Conservation (phyloP, 495 filamentous ascomycete species). For the Neurospora tetrasperma region DNA sequence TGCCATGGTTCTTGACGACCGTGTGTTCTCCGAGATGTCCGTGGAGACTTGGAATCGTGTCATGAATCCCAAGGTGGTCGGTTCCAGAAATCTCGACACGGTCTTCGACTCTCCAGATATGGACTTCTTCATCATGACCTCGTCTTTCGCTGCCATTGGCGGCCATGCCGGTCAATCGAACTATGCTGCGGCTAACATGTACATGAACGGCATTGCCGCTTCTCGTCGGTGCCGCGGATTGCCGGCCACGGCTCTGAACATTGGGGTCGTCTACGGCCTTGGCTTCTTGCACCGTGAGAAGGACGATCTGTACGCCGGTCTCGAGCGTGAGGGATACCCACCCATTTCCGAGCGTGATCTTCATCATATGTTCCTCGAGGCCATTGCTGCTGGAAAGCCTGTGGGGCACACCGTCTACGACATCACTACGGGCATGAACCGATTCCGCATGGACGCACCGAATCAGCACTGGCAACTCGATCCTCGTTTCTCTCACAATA, state of each 20-base stretch:
- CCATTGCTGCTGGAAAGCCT: slow-evolving; percentile 34
- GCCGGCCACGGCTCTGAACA: slow-evolving; percentile 39
- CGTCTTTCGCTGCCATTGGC: slow-evolving; percentile 36
- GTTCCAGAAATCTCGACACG: slow-evolving; percentile 30
- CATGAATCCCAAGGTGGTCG: slow-evolving; percentile 35
- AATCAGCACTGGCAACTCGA: slow-evolving; percentile 31
- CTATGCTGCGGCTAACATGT: slow-evolving; percentile 48
- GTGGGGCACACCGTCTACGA: slow-evolving; percentile 13
- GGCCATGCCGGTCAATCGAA: slow-evolving; percentile 41
- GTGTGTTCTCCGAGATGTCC: slow-evolving; percentile 38
- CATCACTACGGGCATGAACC: slow-evolving; percentile 31
- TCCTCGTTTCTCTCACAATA: slow-evolving; percentile 31
- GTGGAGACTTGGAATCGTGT: slow-evolving; percentile 28
- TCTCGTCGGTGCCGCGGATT: slow-evolving; percentile 23
- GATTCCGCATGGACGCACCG: slow-evolving; percentile 18
- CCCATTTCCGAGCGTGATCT: slow-evolving; percentile 51
- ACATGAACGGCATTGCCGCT: slow-evolving; percentile 38
- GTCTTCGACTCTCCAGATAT: slow-evolving; percentile 23
- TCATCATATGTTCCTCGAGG: slow-evolving; percentile 50
- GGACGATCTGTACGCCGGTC: slow-evolving; percentile 27
- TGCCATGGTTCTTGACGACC: slow-evolving; percentile 45
- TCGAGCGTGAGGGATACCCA: slow-evolving; percentile 36
- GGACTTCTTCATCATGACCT: slow-evolving; percentile 42
- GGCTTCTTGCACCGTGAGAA: slow-evolving; percentile 45
- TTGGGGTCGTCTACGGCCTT: slow-evolving; percentile 47